Conservation (phyloP, 305 asterid genomes). For the Solanum hybrid region DNA sequence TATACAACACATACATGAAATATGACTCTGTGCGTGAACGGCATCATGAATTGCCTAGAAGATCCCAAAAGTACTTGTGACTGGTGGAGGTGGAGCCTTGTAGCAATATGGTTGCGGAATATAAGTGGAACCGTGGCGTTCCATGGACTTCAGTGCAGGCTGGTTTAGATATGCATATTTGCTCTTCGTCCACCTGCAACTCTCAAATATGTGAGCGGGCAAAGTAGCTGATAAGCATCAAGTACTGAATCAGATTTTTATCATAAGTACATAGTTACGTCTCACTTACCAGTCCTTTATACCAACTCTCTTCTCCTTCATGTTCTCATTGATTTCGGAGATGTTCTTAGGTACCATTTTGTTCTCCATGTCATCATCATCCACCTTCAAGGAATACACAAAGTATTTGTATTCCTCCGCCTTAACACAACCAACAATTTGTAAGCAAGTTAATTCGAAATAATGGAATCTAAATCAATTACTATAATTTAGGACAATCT, state of each 20-base stretch:
- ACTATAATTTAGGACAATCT: not conserved
- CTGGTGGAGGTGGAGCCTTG: constrained; percentile 13
- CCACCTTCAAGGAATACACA: constrained; percentile 23
- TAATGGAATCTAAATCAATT: not conserved
- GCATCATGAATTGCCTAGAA: constrained; percentile 3
- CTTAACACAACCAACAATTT: constrained; percentile 12
- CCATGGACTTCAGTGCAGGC: constrained; percentile 23
- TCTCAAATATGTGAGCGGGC: not conserved
- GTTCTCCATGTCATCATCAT: constrained; percentile 5
- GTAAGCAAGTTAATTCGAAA: not conserved
- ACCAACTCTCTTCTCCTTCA: constrained; percentile 25
- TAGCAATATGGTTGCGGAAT: constrained; percentile 16
- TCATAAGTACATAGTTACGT: not conserved
- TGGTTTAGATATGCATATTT: constrained; percentile 52
- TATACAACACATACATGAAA: not conserved
- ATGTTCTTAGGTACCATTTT: not conserved
- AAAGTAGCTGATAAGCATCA: not conserved
- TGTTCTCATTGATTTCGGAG: constrained; percentile 4
- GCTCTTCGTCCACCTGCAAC: constrained; percentile 70
- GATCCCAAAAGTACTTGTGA: constrained; percentile 11
- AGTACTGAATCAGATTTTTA: not conserved
- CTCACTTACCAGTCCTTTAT: constrained; percentile 44
- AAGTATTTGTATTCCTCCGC: constrained; percentile 27
- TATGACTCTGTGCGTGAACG: not conserved
- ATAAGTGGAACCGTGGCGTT: constrained; percentile 19